phyloP scores from a whole-genome alignment of 768 basidiomycete species.

The Termitomyces sp. region DNA sequence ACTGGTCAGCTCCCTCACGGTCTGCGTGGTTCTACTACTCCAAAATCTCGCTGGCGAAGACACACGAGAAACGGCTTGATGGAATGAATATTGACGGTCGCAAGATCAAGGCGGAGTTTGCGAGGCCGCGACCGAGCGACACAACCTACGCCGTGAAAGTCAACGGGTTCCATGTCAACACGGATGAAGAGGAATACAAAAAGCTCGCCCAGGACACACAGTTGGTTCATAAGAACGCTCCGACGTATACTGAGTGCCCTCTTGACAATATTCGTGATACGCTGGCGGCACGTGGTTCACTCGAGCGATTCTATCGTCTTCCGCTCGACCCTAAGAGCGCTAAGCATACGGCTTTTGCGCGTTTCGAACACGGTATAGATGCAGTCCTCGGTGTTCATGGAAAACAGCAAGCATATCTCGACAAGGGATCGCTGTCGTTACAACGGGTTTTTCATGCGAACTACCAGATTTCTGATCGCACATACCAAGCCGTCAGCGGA shows the following conservation, averaged over 20 bases:
- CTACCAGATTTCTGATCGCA: conserved; percentile 29
- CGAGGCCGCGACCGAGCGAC: conserved; percentile 28
- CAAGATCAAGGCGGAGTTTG: conserved; percentile 36
- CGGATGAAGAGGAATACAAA: conserved; percentile 27
- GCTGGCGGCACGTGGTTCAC: conserved; percentile 30
- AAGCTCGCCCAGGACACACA: conserved; percentile 25
- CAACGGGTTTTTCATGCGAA: conserved; percentile 37
- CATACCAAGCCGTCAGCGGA: conserved; percentile 31
- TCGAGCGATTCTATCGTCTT: conserved; percentile 38
- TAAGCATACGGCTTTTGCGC: conserved; percentile 39
- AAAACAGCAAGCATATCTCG: conserved; percentile 32
- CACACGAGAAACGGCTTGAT: conserved; percentile 35
- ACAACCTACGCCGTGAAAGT: conserved; percentile 40
- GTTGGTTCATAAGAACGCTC: conserved; percentile 25
- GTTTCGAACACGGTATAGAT: conserved; percentile 28
- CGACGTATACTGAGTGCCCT: conserved; percentile 31
- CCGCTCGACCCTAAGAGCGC: conserved; percentile 24
- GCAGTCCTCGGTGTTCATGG: conserved; percentile 26
- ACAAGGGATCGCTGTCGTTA: conserved; percentile 30
- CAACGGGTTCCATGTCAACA: conserved; percentile 35
- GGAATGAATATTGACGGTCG: conserved; percentile 34
- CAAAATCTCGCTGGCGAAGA: conserved; percentile 38
- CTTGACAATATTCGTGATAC: conserved; percentile 27
- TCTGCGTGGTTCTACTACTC: conserved; percentile 46
- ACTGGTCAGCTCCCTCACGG: conserved; percentile 40